Base-by-base conservation (phyloP, 169 alveolate species). In the Babesia caballi region DNA sequence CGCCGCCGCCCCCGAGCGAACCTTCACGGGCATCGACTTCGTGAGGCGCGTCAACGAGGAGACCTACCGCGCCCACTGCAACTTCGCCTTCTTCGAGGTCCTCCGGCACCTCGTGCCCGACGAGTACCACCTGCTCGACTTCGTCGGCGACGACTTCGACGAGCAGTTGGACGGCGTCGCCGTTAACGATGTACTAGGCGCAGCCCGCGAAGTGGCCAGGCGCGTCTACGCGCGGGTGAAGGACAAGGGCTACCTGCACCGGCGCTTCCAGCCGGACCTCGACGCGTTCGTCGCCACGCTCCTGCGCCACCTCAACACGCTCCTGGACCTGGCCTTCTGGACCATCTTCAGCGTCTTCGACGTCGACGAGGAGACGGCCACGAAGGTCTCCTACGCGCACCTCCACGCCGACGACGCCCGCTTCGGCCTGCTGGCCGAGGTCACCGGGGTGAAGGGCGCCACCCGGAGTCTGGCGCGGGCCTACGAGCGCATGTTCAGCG, bases 241-340 rank as follows among this genome's bases (percentile, higher is more conserved):
- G 3, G 50, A 4, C 7, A 17, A 21, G 11, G 83, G 83, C 11
- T 58, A 72, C 36, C 66, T 58, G 5, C 53, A 19, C n/a, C 49
- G 44, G 19, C 47, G n/a, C 36, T 53, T 51, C 49, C 38, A 33
- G 51, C 59, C 61, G n/a, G 66, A 30, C 49, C 30, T 60, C 35
- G 83, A 59, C 5, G 51, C 49, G 9, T 46, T 36, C 23, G n/a
- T 35, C 9, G 30, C 14, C 9, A 21, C 1, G 25, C 46, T 72
- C 49, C 11, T 52, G 9, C 53, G 19, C 28, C 38, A 56, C 11
- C 30, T 78, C 44, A 70, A 69, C 40, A 6, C 23, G 36, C 33
- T 68, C 71, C 57, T 78, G 60, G 87, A 78, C 40, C 38, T 68
- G 15, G 53, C 83, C 1, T 78, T 78, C 57, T 78, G 87, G 87